Percentiles rank a stretch among this genome's conserved stretches.
Conservation (phyloP, 257 asterid species). For the Solanum clarkiae region DNA sequence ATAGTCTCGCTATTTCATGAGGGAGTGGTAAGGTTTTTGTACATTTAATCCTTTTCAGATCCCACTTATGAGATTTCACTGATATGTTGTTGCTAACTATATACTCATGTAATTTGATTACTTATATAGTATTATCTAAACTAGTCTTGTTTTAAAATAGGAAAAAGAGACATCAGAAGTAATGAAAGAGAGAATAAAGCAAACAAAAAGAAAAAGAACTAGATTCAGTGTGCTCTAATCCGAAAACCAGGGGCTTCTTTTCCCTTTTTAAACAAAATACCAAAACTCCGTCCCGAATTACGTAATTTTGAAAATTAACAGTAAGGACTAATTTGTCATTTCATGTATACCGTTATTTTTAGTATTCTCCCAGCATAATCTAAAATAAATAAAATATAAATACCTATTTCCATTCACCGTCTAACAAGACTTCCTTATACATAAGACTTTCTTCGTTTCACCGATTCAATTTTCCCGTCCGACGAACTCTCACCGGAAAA, state of each 20-base stretch:
- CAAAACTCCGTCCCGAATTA: neutral
- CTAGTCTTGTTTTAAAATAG: no score
- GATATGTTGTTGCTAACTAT: neutral
- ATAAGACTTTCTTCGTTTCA: neutral
- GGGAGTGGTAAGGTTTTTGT: no score
- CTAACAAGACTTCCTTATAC: neutral
- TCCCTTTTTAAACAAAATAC: neutral
- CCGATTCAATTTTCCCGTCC: neutral
- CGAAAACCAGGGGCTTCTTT: neutral
- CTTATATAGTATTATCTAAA: neutral
- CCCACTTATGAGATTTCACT: rapidly evolving
- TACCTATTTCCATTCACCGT: neutral
- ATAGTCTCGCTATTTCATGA: no score
- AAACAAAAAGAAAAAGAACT: neutral
- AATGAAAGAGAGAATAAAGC: no score
- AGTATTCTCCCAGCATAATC: neutral
- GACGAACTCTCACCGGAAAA: neutral
- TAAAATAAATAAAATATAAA: neutral
- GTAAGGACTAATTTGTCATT: neutral
- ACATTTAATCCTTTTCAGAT: no score
- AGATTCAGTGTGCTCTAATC: neutral
- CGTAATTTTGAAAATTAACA: neutral
- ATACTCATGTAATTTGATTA: neutral
- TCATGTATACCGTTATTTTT: neutral
- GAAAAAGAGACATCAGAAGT: no score